Conservation (phyloP, 2,329 filamentous ascomycete genomes). For the Xylariaceae sp. region DNA sequence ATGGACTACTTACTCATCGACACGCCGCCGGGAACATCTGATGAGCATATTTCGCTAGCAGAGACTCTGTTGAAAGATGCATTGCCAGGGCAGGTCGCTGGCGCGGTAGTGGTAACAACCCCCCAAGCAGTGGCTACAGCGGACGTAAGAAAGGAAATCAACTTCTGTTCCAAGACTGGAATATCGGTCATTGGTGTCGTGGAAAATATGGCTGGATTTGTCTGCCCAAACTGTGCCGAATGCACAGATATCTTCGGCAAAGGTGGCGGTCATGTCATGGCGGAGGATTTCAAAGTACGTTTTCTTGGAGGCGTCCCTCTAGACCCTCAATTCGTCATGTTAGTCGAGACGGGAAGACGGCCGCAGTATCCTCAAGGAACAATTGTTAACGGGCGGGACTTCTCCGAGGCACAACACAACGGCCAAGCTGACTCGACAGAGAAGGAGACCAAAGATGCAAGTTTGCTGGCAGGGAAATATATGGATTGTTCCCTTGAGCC, state of each 20-base stretch:
- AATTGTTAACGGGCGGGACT: constrained; percentile 58
- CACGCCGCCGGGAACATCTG: constrained; percentile 92
- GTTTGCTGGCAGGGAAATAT: constrained; percentile 71
- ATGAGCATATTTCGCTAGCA: constrained; percentile 94
- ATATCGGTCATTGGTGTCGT: constrained; percentile 84
- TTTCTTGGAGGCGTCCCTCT: constrained; percentile 90
- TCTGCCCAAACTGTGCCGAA: constrained; percentile 79
- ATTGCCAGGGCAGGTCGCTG: constrained; percentile 71
- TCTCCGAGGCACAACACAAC: constrained; percentile 44
- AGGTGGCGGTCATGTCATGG: constrained; percentile 89
- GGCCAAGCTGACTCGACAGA: constrained; percentile 29
- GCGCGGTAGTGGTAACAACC: constrained; percentile 93
- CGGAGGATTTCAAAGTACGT: constrained; percentile 77
- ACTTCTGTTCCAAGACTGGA: constrained; percentile 85
- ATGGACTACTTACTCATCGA: constrained; percentile 95
- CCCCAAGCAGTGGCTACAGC: constrained; percentile 92
- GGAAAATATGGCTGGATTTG: constrained; percentile 94
- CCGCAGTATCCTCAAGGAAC: constrained; percentile 74
- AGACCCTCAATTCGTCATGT: constrained; percentile 85
- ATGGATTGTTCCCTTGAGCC: constrained; percentile 69
- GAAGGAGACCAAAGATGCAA: constrained; percentile 41
- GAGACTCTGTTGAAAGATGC: constrained; percentile 75
- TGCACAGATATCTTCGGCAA: constrained; percentile 93
- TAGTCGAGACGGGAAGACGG: constrained; percentile 74
- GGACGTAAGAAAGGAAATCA: constrained; percentile 92